Base-by-base conservation (phyloP, 2,329 filamentous ascomycete species). In the Xylariaceae sp. region DNA sequence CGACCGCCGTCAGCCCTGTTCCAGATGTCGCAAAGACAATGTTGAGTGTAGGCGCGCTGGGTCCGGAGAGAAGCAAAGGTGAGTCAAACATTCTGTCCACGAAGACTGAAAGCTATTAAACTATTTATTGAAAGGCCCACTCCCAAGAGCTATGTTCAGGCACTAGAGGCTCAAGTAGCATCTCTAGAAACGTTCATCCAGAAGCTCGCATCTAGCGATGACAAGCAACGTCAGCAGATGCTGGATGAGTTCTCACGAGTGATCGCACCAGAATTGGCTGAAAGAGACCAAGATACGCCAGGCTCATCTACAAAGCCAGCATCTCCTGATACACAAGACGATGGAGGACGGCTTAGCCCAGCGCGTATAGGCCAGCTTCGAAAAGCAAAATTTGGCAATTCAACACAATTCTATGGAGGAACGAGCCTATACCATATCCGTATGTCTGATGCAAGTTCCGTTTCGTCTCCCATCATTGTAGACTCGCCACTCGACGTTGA, bases 331-430 rank as follows among this genome's bases (percentile, higher is more conserved):
- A 29, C 36, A 5, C 59, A 54, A 11, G 48, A 60, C 35, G 50
- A 60, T 11, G 57, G 61, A 15, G 53, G 60, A n/a, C 61, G 69
- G 16, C 54, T 70, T n/a, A 66, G 66, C 18, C 63, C 66, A 9
- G 64, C 65, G 10, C 61, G 67, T 21, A 65, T 73, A 20, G 72
- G 76, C 4, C 73, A 75, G 15, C 66, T 76, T 41, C 68, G 71
- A 27, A 73, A 70, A 52, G 64, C 67, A 6, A 63, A 65, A 41
- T 70, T 71, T 32, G 73, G 74, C 15, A 74, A 71, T 32, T 69
- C 73, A 5, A 67, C 74, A 3, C 75, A 78, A 52, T 80, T 79
- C 64, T 80, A 77, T 62, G 77, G 77, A 6, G 72, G 75, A 13
- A 79, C 77, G 13, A 79, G 77, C 55, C 70, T 77, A 15, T 76